Evolutionary conservation across 495 filamentous ascomycete species (phyloP), one percentile per base, ranked within the genome.

Genomic region (Chaetomium cochliodes): DNA sequence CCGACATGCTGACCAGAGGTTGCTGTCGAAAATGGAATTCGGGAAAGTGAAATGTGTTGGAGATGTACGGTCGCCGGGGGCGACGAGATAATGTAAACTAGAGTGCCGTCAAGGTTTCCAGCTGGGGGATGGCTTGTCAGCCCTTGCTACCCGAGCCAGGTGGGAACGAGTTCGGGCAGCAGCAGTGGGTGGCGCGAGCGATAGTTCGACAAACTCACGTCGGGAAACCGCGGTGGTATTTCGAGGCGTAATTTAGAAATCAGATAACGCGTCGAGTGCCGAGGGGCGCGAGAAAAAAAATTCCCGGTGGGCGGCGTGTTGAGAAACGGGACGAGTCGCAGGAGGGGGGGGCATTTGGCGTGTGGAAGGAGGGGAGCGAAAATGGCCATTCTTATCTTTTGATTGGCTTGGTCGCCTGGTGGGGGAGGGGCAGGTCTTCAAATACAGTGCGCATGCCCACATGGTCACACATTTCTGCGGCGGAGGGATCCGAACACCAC

Each of bases 1-100:
- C 70, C 69, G 92, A 93, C 93, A 97, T 97, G n/a, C 62, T 70
- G 73, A 54, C 53, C 25, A 65, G 28, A 28, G 55, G 42, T 44
- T 39, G 37, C 46, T 41, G 18, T 39, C 12, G 13, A 42, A 44
- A 39, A 37, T 11, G 37, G 7, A 23, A n/a, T 15, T n/a, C 15
- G 56, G 26, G 30, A 49, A 9, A 15, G 49, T 41, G 28, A 22
- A 33, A 58, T 2, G 33, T 5, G 11, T 4, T 54, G 42, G 44
- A 25, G 13, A 52, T 33, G n/a, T 26, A 12, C 18, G 25, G 53
- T n/a, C 26, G 44, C 28, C 53, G 53, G 42, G 20, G 12, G 49
- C 23, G 41, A 20, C 23, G 39, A n/a, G 13, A 2, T 12, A 53
- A 20, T 8, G 50, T 47, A 25, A 33, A 50, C 23, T 6, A 16